phyloP scores from a whole-genome alignment of 2,329 filamentous ascomycete genomes.

The Trichoderma aggressivum region DNA sequence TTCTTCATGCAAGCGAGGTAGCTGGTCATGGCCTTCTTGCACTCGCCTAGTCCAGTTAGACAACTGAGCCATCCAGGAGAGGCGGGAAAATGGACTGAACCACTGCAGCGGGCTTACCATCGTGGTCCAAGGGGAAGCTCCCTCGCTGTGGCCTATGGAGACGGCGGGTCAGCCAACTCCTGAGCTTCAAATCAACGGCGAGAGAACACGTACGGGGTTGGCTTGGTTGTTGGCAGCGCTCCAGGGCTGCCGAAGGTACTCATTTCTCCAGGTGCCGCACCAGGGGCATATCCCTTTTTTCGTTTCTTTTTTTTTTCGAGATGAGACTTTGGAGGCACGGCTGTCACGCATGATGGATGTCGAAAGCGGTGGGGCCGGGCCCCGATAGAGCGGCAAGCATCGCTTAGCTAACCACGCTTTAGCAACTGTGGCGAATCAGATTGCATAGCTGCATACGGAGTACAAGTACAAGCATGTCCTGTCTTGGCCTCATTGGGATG shows the following conservation, averaged over 20 bases:
- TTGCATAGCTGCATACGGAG: conserved; percentile 9
- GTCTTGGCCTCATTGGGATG: background rate
- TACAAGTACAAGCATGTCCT: background rate
- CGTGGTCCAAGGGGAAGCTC: conserved; percentile 94
- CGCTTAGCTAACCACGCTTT: conserved; percentile 9
- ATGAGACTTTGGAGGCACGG: background rate
- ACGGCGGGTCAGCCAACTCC: conserved; percentile 15
- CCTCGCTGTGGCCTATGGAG: conserved; percentile 74
- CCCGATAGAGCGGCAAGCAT: conserved; percentile 15
- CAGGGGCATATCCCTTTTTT: conserved; percentile 14
- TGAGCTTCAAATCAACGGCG: conserved; percentile 5
- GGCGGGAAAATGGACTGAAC: background rate
- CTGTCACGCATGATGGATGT: conserved; percentile 7
- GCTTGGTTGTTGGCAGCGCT: conserved; percentile 62
- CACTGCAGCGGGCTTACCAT: conserved; percentile 47
- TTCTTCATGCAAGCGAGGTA: conserved; percentile 88
- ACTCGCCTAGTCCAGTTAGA: conserved; percentile 64
- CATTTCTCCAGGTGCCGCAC: conserved; percentile 36
- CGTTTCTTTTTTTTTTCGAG: background rate
- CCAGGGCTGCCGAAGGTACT: conserved; percentile 70
- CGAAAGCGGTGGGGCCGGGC: conserved; percentile 10
- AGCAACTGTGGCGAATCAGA: conserved; percentile 1
- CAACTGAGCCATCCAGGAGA: background rate
- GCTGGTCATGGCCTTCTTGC: conserved; percentile 79
- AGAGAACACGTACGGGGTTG: conserved; percentile 58